Evolutionary conservation across 2,329 filamentous ascomycete genomes (phyloP), one percentile per base, ranked within the genome.

Genomic region (Fusarium decemcellulare): DNA sequence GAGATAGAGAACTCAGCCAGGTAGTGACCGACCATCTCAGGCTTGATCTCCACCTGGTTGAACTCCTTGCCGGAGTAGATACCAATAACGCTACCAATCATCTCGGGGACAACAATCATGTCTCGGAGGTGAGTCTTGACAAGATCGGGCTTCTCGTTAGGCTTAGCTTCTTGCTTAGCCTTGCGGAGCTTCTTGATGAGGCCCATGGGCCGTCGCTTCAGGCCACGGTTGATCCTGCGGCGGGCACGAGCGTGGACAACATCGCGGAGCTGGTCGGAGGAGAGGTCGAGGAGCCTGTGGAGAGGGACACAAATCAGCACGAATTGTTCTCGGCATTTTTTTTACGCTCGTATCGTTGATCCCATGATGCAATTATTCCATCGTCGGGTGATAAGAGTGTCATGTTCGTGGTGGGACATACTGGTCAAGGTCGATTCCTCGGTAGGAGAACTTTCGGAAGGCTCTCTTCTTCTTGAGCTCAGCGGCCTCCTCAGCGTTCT

Each of bases 61-160:
- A 99, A 99, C 87, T 98, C 95, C 92, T 99, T 99, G 83, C 96
- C 96, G 77, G 94, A 97, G 93, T 99, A 99, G 90, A 99, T 96
- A 84, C 95, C 96, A 81, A 99, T 93, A 81, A 99, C 95, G 86
- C 90, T 93, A 81, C 96, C 96, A 83, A 99, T 99, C 96, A 99
- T 98, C 91, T 99, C 96, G 80, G 96, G 96, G 78, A 99, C 96
- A 82, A 99, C 92, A 85, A 99, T 98, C 96, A 99, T 99, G 90
- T 99, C 92, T 86, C 95, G 95, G 81, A 99, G 92, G 86, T 99
- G 95, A 72, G 95, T 99, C 93, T 98, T 98, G 90, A 98, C 95
- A 81, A 96, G 90, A 83, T 97, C 95, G 83, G 95, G 95, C 93
- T 98, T 98, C 94, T 98, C 95, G 88, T 99, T 99, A 83, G 96